Evolutionary conservation across 2,329 filamentous ascomycete species (phyloP), one percentile per base, ranked within the genome.

Genomic region (Fusarium paranaense): DNA sequence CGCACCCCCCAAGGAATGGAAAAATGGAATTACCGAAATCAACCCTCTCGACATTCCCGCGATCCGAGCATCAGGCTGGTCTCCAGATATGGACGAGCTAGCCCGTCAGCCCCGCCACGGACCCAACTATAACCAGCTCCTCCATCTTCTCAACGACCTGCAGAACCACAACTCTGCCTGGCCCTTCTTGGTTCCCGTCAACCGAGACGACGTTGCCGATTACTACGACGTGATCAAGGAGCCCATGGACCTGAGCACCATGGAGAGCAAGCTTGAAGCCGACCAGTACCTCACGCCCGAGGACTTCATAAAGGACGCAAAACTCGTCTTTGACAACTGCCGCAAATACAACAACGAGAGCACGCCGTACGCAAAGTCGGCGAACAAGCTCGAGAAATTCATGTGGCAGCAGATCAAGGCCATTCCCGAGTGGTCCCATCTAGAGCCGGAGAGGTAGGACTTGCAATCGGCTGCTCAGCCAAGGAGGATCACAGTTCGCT

Each of bases 201-300:
- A 97, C 81, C 92, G 93, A 75, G 97, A 99, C 78, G 97, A 98
- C 76, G 97, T 99, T 0, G 92, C 95, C n/a, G 97, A 99, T 82
- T 99, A 99, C 85, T 98, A 98, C 86, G 95, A 98, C 69, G 95
- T 98, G 70, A 99, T 99, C 86, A 95, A 95, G 81, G 94, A 98
- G 82, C 97, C 97, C 38, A 99, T 99, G 97, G 97, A 98, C 81
- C 87, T 98, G 57, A 92, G 90, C 57, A 98, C 95, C 22, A 98
- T 99, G 96, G 97, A 98, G 83, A 91, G 91, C 76, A 97, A 97
- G 83, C 92, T 98, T 73, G 95, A 98, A 80, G 94, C 95, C 42
- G 97, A 98, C 83, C 90, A 96, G 79, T 99, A 99, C 81, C 90
- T 91, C 18, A 95, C 91, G 0, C 96, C 97, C 0, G 95, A 98